Evolutionary conservation across 2,329 filamentous ascomycete species (phyloP).

Genomic region (Fusarium nygamai): DNA sequence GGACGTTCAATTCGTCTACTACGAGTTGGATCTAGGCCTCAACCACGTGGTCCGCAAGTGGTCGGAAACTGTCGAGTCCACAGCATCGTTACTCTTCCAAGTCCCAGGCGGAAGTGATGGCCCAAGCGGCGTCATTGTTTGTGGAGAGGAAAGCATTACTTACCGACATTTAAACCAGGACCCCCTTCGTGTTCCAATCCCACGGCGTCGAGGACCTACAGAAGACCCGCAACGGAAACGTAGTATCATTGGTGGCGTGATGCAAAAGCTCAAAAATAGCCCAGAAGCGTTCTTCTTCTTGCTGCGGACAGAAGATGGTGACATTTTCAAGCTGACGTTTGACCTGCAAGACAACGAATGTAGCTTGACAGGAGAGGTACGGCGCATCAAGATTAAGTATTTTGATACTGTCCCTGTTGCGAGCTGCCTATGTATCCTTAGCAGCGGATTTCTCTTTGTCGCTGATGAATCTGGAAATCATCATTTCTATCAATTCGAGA

Average conservation of each 20-base stretch:
- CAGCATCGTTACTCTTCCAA: conserved; percentile 89
- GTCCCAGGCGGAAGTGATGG: conserved; percentile 94
- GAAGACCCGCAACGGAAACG: conserved; percentile 94
- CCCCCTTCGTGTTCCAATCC: conserved; percentile 87
- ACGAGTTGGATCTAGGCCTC: conserved; percentile 93
- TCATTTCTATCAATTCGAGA: conserved; percentile 96
- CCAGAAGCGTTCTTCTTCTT: conserved; percentile 95
- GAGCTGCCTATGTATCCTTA: conserved; percentile 87
- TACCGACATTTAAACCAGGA: conserved; percentile 97
- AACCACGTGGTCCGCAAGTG: conserved; percentile 99
- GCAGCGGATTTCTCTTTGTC: conserved; percentile 94
- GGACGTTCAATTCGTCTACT: conserved; percentile 94
- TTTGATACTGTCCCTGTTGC: conserved; percentile 95
- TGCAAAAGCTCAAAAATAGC: conserved; percentile 90
- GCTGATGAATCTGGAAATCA: conserved; percentile 93
- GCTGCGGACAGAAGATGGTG: conserved; percentile 93
- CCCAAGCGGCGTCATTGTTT: conserved; percentile 94
- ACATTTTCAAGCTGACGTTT: conserved; percentile 94
- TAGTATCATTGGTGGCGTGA: conserved; percentile 85
- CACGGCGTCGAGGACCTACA: conserved; percentile 83
- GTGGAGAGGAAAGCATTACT: conserved; percentile 91
- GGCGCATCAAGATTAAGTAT: conserved; percentile 90
- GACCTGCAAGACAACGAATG: conserved; percentile 87
- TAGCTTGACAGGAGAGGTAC: conserved; percentile 82
- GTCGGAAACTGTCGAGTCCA: conserved; percentile 92